These are phyloP conservation scores for Pleurotus ostreatus DNA, from an alignment of 768 basidiomycete genomes.

Conservation along the genomic window DNA sequence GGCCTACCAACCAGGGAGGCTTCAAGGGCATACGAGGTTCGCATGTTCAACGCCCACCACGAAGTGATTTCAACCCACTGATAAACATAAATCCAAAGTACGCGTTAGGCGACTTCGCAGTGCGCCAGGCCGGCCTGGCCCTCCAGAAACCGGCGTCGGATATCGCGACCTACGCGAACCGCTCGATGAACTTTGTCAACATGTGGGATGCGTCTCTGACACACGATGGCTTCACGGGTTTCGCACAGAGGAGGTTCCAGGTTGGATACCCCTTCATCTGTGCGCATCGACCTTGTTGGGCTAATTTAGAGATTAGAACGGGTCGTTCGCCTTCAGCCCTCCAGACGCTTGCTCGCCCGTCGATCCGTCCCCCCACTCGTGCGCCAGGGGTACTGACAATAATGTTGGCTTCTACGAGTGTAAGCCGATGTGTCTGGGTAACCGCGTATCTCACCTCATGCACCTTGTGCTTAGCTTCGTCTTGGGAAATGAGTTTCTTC, in stretches of 20 bases:
- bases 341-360: constrained; percentile 48
- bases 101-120: constrained; percentile 47
- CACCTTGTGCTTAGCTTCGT: constrained; percentile 45
- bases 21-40: constrained; percentile 42
- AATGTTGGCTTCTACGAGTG: constrained; percentile 52
- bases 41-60: no score
- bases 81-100: constrained; percentile 25
- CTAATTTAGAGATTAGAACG: constrained; percentile 29
- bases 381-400: constrained; percentile 45
- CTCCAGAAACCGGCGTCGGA: constrained; percentile 34
- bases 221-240: constrained; percentile 45
- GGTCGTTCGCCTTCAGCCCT: constrained; percentile 45
- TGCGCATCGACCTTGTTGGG: background rate
- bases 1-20: constrained; percentile 48
- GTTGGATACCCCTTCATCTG: constrained; percentile 21
- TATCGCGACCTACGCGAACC: constrained; percentile 39
- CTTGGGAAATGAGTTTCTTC: constrained; percentile 53
- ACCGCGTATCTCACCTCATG: background rate
- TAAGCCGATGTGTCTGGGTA: constrained; percentile 16
- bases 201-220: constrained; percentile 43
- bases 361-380: constrained; percentile 42
- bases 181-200: constrained; percentile 49
- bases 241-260: constrained; percentile 37
- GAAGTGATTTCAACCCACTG: background rate
- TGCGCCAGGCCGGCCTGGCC: constrained; percentile 43